These are phyloP conservation scores for Kentomonas sorsogonicus DNA, from an alignment of 208 protist genomes.

Conservation along the genomic window DNA sequence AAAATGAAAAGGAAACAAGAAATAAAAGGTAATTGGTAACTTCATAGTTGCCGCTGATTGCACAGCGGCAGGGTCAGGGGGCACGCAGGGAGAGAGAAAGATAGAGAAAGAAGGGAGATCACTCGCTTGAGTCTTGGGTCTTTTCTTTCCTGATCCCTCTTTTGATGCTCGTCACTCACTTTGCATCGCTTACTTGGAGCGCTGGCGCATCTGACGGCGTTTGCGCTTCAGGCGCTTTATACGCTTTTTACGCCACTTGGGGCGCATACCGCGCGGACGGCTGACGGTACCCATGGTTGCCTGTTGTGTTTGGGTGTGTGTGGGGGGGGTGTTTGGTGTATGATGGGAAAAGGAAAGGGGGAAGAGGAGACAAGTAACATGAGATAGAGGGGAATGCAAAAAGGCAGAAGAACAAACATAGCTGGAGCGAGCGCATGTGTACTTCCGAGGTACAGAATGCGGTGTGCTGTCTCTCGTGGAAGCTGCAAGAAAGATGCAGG, in stretches of 20 bases:
- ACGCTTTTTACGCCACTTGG: slow-evolving; percentile 91
- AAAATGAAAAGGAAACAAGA: slow-evolving; percentile 6
- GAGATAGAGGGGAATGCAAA: too few relatives aligned
- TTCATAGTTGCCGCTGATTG: too few relatives aligned
- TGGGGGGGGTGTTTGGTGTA: slow-evolving; percentile 41
- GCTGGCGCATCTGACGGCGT: slow-evolving; percentile 84
- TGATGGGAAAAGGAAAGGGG: slow-evolving; percentile 4
- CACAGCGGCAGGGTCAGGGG: too few relatives aligned
- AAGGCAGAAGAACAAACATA: too few relatives aligned
- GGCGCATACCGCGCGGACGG: slow-evolving; percentile 83
- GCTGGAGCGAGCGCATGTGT: too few relatives aligned
- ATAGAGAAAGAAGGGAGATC: slow-evolving; percentile 1
- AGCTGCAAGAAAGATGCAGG: slow-evolving; percentile 1
- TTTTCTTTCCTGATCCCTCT: too few relatives aligned
- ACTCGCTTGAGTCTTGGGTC: background rate
- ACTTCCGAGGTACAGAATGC: background rate
- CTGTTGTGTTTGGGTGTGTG: too few relatives aligned
- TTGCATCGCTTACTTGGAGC: slow-evolving; percentile 92
- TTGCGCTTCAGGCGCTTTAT: slow-evolving; percentile 89
- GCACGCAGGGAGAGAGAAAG: slow-evolving; percentile 3
- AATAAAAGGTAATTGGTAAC: too few relatives aligned
- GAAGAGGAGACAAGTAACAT: slow-evolving; percentile 16
- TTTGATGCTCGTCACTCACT: too few relatives aligned
- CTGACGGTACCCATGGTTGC: slow-evolving; percentile 71
- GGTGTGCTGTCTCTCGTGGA: background rate